These are phyloP conservation scores for Macrolepiota fuliginosa DNA, from an alignment of 768 basidiomycete genomes.

Conservation along the genomic window DNA sequence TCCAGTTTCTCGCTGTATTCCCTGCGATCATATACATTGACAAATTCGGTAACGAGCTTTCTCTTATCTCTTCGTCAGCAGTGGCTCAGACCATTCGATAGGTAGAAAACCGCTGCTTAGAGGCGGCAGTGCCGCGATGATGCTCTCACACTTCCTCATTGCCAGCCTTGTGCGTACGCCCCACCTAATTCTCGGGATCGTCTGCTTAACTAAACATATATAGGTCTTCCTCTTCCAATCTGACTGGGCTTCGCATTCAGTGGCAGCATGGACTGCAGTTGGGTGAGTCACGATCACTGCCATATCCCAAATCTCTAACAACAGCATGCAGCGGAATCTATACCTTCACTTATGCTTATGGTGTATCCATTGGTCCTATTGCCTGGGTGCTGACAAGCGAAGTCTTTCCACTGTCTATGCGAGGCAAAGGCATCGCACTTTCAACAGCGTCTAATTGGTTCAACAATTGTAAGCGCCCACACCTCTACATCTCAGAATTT, in stretches of 20 bases:
- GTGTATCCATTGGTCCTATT: slow-evolving; percentile 74
- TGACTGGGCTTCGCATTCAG: slow-evolving; percentile 56
- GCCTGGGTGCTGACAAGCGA: slow-evolving; percentile 85
- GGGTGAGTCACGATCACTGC: slow-evolving; percentile 36
- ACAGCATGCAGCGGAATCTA: slow-evolving; percentile 50
- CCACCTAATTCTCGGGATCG: background rate
- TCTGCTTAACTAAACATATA: background rate
- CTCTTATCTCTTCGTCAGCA: background rate
- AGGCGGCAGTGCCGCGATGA: slow-evolving; percentile 65
- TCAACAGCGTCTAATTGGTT: slow-evolving; percentile 86
- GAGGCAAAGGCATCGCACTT: slow-evolving; percentile 80
- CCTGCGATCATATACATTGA: slow-evolving; percentile 76
- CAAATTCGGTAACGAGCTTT: slow-evolving; percentile 42
- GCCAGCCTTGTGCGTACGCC: slow-evolving; percentile 50
- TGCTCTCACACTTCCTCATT: slow-evolving; percentile 60
- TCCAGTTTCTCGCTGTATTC: slow-evolving; percentile 73
- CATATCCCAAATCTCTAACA: background rate
- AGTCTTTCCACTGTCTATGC: slow-evolving; percentile 75
- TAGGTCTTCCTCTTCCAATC: slow-evolving; percentile 48
- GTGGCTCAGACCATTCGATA: slow-evolving; percentile 17
- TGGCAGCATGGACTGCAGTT: slow-evolving; percentile 70
- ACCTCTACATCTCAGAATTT: background rate
- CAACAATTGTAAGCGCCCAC: slow-evolving; percentile 64
- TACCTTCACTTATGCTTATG: slow-evolving; percentile 74
- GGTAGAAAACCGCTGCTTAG: slow-evolving; percentile 67